phyloP scores from a whole-genome alignment of 495 filamentous ascomycete species.

The Trichoderma parareesei region DNA sequence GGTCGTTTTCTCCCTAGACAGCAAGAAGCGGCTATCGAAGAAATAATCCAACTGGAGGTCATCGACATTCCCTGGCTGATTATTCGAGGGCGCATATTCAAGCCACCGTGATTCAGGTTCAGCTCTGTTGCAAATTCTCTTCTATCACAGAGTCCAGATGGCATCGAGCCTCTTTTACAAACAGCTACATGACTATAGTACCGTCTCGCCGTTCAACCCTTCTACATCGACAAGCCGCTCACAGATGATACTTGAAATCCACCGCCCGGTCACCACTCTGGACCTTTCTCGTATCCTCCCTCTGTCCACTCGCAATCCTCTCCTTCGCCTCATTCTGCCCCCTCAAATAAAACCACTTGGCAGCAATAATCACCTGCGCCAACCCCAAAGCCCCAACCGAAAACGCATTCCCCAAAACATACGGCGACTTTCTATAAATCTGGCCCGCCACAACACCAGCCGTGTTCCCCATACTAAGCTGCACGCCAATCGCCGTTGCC shows the following conservation, averaged over 20 bases:
- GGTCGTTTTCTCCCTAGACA: conserved; percentile 56
- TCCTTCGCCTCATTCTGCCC: conserved; percentile 35
- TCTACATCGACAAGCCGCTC: neutral
- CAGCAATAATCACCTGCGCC: conserved; percentile 28
- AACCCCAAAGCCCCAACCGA: conserved; percentile 37
- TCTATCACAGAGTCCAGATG: no score
- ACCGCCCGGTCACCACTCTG: conserved; percentile 39
- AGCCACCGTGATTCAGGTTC: conserved; percentile 43
- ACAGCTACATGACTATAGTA: no score
- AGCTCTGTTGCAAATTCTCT: conserved; percentile 19
- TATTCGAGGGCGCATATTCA: conserved; percentile 42
- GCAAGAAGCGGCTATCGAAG: conserved; percentile 50
- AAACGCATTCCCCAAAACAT: conserved; percentile 42
- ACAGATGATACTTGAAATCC: conserved; percentile 45
- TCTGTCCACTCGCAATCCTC: conserved; percentile 31
- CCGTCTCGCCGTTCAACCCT: no score
- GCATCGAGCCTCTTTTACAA: no score
- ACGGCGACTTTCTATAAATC: conserved; percentile 44
- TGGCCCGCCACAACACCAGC: conserved; percentile 48
- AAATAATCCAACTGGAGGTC: conserved; percentile 49
- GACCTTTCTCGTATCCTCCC: conserved; percentile 34
- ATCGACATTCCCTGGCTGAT: conserved; percentile 43
- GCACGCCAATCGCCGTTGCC: conserved; percentile 46
- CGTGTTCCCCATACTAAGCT: conserved; percentile 48
- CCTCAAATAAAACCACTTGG: conserved; percentile 34